Evolutionary conservation across 2,329 filamentous ascomycete genomes (phyloP), one percentile per base, ranked within the genome.

Genomic region (Diplodia scrobiculata): DNA sequence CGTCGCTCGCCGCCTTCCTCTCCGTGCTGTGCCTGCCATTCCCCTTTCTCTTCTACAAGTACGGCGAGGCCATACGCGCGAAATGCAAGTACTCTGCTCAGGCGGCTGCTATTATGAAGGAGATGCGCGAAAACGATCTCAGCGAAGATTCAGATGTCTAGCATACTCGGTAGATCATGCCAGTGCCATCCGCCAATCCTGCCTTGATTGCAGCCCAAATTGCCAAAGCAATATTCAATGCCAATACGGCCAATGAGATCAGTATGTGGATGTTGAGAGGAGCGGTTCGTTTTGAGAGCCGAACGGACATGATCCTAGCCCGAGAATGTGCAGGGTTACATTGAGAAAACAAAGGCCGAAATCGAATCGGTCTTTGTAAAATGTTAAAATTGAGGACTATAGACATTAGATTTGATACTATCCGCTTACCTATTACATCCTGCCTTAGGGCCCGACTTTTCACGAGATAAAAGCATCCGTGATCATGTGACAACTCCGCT

Each of bases 41-140:
- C 72, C 90, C 91, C 0, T 89, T 90, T 75, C 75, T 93, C 13
- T 91, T 94, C 76, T 90, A 90, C 79, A 87, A 84, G 71, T 91
- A 91, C 74, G 90, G 90, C 41, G 78, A 76, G 6, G 27, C 68
- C 29, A 89, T 93, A 70, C 83, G 90, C 19, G 79, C 83, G 73
- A 84, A 82, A 72, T 91, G 89, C 82, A 88, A 88, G 78, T 92
- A 84, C 72, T 86, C 89, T 5, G 83, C 86, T 11, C 84, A 91
- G 75, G 85, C 89, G 7, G 87, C 32, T 1, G 32, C 32, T 5
- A 34, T 34, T 9, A 7, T 34, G 32, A 34, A 34, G 32, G 32
- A 34, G 32, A 34, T 34, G 6, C 32, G 32, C 7, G 32, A 34
- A 34, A 5, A 9, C 7, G 32, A 34, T 34, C 32, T 34, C 32